Conservation (phyloP, 1,284 basidiomycete species). For the Rhodotorula sp. region DNA sequence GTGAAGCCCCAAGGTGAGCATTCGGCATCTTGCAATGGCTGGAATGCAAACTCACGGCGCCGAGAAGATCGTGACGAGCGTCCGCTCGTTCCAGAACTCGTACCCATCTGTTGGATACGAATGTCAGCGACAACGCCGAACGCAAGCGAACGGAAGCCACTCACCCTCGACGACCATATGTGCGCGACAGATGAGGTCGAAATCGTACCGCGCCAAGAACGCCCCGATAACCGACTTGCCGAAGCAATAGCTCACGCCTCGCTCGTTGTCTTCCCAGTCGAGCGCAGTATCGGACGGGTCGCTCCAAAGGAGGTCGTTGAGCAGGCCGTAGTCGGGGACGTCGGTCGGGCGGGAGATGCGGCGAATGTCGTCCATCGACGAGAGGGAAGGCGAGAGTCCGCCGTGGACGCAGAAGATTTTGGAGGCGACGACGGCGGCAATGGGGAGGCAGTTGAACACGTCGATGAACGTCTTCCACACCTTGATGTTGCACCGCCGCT, state of each 20-base stretch:
- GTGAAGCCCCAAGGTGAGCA: too few species aligned
- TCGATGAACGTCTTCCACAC: conserved; percentile 99
- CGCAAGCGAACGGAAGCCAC: neutral
- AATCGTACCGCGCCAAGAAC: conserved; percentile 69
- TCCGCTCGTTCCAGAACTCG: conserved; percentile 99
- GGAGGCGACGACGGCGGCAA: conserved; percentile 96
- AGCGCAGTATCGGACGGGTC: conserved; percentile 96
- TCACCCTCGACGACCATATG: conserved; percentile 95
- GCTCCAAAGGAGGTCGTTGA: conserved; percentile 97
- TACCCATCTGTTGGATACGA: conserved; percentile 60
- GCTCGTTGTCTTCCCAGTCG: conserved; percentile 99
- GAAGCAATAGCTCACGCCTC: conserved; percentile 99
- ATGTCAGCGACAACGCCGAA: neutral
- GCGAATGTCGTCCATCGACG: conserved; percentile 98
- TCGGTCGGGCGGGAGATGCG: conserved; percentile 97
- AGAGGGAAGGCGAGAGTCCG: conserved; percentile 93
- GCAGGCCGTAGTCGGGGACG: conserved; percentile 96
- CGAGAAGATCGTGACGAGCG: conserved; percentile 96
- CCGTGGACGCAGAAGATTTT: conserved; percentile 99
- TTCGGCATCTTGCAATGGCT: too few species aligned
- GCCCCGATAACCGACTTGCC: conserved; percentile 97
- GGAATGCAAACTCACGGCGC: conserved; percentile 60
- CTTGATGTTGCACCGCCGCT: conserved; percentile 98
- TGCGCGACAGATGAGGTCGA: conserved; percentile 98
- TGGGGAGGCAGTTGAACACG: conserved; percentile 98